phyloP scores from a whole-genome alignment of 768 basidiomycete genomes.

The Russula griseocarnosa region DNA sequence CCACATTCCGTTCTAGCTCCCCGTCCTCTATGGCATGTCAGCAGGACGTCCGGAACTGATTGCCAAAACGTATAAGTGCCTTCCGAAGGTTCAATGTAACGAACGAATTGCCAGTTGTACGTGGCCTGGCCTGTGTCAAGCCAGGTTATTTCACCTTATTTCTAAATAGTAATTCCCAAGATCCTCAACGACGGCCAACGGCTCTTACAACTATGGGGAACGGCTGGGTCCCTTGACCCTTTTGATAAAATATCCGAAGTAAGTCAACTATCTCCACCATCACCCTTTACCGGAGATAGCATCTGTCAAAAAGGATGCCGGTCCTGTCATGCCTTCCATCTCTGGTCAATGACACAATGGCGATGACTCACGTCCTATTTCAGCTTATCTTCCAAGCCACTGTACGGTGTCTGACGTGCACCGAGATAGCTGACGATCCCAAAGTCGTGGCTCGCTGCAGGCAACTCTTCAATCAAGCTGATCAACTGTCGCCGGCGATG shows the following conservation, averaged over 20 bases:
- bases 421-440: slow-evolving; percentile 67
- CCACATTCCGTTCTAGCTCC: slow-evolving; percentile 47
- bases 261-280: slow-evolving; percentile 26
- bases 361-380: slow-evolving; percentile 3
- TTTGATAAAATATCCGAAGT: slow-evolving; percentile 60
- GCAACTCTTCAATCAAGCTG: slow-evolving; percentile 61
- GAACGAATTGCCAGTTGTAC: slow-evolving; percentile 56
- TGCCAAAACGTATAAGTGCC: slow-evolving; percentile 65
- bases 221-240: slow-evolving; percentile 39
- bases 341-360: not conserved
- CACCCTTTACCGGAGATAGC: slow-evolving; percentile 7
- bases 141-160: slow-evolving; percentile 20
- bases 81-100: slow-evolving; percentile 58
- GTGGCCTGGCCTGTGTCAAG: slow-evolving; percentile 32
- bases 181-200: slow-evolving; percentile 62
- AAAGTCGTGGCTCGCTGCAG: slow-evolving; percentile 58
- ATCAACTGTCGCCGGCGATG: slow-evolving; percentile 65
- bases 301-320: no score
- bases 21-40: slow-evolving; percentile 71
- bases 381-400: slow-evolving; percentile 56
- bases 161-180: slow-evolving; percentile 53
- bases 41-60: slow-evolving; percentile 59
- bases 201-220: slow-evolving; percentile 62
- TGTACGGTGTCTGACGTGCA: slow-evolving; percentile 43
- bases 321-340: not conserved